Percentiles rank a stretch among this genome's conserved stretches.
Conservation (phyloP, 768 basidiomycete species). For the Gautieria morchelliformis region DNA sequence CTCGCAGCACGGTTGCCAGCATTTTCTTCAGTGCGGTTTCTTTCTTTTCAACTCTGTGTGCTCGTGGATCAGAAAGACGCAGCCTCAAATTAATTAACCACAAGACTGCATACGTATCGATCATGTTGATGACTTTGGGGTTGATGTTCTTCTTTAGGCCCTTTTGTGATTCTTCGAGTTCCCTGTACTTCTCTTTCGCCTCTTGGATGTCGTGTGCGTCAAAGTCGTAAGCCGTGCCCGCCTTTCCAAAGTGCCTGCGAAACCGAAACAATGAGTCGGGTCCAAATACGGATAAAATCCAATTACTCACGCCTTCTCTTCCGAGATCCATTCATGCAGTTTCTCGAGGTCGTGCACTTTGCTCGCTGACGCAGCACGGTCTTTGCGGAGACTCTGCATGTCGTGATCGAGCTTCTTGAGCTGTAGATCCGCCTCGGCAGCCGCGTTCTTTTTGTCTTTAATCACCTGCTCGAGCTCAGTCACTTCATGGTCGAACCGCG, state of each 20-base stretch:
- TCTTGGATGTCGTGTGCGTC: slow-evolving; percentile 46
- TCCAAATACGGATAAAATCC: not conserved
- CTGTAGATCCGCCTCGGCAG: slow-evolving; percentile 55
- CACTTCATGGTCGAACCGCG: slow-evolving; percentile 82
- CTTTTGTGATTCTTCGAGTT: slow-evolving; percentile 70
- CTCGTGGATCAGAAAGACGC: not conserved
- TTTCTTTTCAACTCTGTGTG: slow-evolving; percentile 82
- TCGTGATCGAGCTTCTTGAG: slow-evolving; percentile 66
- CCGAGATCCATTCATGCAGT: slow-evolving; percentile 77
- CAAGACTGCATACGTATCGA: slow-evolving; percentile 61
- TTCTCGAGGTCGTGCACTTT: slow-evolving; percentile 61
- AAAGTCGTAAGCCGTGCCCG: slow-evolving; percentile 79
- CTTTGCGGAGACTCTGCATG: slow-evolving; percentile 50
- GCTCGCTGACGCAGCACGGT: slow-evolving; percentile 45
- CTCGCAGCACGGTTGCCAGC: slow-evolving; percentile 77
- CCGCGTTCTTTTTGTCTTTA: slow-evolving; percentile 68
- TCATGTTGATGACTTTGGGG: slow-evolving; percentile 91
- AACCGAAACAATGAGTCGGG: too few species aligned
- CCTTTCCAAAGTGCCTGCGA: slow-evolving; percentile 72
- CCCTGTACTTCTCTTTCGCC: slow-evolving; percentile 54
- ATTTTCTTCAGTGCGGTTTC: slow-evolving; percentile 83
- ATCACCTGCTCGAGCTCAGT: slow-evolving; percentile 74
- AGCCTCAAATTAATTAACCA: not conserved
- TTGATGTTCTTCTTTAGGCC: slow-evolving; percentile 95
- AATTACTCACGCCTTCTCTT: slow-evolving; percentile 80